Percentiles rank a stretch among this genome's conserved stretches.
Evolutionary conservation across 331 rosid species (phyloP).

Genomic region (Rhamnella rubrinervis): DNA sequence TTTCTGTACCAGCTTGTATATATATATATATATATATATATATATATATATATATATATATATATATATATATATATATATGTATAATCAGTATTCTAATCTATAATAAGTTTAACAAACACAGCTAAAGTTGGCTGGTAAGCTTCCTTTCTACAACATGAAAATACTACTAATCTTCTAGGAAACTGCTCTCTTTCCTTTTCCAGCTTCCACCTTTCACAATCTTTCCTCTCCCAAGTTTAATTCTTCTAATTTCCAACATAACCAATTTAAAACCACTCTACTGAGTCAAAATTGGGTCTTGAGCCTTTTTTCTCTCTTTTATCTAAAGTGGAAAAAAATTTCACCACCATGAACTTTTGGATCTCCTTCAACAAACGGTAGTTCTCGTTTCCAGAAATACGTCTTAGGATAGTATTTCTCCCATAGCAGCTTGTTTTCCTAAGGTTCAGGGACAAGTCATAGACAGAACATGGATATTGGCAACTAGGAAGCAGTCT

Average conservation of each 20-base stretch:
- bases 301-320: not conserved
- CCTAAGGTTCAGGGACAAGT: not conserved
- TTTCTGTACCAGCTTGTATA: constrained; percentile 26
- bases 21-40: not conserved
- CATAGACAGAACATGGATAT: constrained; percentile 19
- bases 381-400: not conserved
- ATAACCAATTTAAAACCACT: not conserved
- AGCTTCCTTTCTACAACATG: constrained; percentile 35
- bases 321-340: not conserved
- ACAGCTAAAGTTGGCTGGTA: constrained; percentile 61
- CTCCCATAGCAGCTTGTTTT: constrained; percentile 2
- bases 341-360: not conserved
- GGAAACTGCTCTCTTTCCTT: constrained; percentile 16
- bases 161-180: constrained; percentile 22
- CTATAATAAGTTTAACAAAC: constrained; percentile 30
- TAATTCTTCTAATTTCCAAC: not conserved
- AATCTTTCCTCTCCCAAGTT: not conserved
- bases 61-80: not conserved
- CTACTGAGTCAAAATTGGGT: not conserved
- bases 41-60: constrained; percentile 16
- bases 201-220: not conserved
- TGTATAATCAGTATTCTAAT: constrained; percentile 18
- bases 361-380: not conserved
- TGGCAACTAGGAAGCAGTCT: not conserved
- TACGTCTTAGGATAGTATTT: not conserved